Evolutionary conservation across 1,139 yeast species (phyloP).

Genomic region (Ogataea hybrid): DNA sequence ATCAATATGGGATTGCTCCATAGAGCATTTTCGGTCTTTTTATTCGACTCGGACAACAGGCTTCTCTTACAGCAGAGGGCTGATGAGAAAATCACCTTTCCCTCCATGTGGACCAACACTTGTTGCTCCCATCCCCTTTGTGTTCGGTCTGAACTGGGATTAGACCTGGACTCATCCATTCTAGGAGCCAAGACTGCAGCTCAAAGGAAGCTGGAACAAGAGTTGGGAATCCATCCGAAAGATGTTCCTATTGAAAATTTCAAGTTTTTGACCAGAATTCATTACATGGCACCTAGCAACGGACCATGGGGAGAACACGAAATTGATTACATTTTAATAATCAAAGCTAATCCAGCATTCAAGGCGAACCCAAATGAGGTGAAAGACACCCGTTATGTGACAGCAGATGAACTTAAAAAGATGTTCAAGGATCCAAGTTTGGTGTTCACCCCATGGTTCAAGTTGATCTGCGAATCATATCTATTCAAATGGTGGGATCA

Average conservation of each 20-base stretch:
- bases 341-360: slow-evolving; percentile 57
- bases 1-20: slow-evolving; percentile 84
- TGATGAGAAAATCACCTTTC: slow-evolving; percentile 92
- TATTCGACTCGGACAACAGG: slow-evolving; percentile 75
- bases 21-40: slow-evolving; percentile 92
- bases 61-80: slow-evolving; percentile 85
- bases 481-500: slow-evolving; percentile 93
- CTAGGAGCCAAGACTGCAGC: slow-evolving; percentile 87
- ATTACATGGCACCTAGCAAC: slow-evolving; percentile 82
- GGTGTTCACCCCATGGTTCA: slow-evolving; percentile 96
- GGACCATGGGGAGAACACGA: slow-evolving; percentile 98
- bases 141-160: slow-evolving; percentile 74
- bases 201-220: slow-evolving; percentile 87
- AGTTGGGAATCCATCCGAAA: slow-evolving; percentile 66
- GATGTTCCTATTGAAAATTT: slow-evolving; percentile 69
- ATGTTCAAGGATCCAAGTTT: slow-evolving; percentile 69
- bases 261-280: slow-evolving; percentile 87
- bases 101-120: slow-evolving; percentile 97
- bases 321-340: slow-evolving; percentile 88
- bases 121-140: slow-evolving; percentile 98
- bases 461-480: slow-evolving; percentile 87
- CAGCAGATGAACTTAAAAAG: slow-evolving; percentile 59
- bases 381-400: slow-evolving; percentile 74
- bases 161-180: slow-evolving; percentile 55
- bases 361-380: slow-evolving; percentile 75